Percentiles rank a stretch among this genome's conserved stretches.
Conservation (phyloP, 148 eudicot genomes). For the Salicornia ramosissima region DNA sequence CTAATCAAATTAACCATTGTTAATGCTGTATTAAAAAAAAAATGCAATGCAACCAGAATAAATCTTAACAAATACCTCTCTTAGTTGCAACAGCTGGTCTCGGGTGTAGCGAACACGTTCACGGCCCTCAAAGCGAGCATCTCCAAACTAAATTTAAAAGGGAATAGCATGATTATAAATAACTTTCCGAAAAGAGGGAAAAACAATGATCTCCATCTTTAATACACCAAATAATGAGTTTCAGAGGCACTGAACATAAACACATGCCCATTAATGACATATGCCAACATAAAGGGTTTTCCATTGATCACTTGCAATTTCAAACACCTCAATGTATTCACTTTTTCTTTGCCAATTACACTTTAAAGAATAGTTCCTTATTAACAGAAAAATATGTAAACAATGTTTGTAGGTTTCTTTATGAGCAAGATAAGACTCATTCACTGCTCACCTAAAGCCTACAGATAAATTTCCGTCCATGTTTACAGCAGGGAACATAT, state of each 20-base stretch:
- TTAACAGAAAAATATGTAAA: no score
- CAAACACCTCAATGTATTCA: no score
- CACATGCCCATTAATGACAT: no score
- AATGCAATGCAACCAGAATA: neutral
- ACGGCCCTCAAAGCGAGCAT: constrained; percentile 68
- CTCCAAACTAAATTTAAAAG: constrained; percentile 49
- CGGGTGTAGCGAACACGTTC: constrained; percentile 71
- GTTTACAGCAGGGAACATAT: constrained; percentile 53
- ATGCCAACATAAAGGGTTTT: no score
- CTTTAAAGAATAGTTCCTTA: neutral
- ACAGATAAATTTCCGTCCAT: constrained; percentile 49
- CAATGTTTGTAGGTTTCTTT: constrained; percentile 46
- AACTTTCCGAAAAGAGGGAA: neutral
- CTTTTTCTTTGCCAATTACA: neutral
- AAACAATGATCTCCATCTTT: no score
- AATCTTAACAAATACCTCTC: constrained; percentile 53
- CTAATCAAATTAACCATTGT: no score
- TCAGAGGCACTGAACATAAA: no score
- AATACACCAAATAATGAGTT: no score
- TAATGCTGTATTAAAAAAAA: no score
- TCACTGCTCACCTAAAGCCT: constrained; percentile 56
- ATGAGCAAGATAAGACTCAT: constrained; percentile 35
- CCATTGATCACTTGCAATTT: no score
- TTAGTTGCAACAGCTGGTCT: constrained; percentile 72
- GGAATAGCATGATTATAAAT: neutral